Percentiles rank a stretch among this genome's conserved stretches.
phyloP scores from a whole-genome alignment of 768 basidiomycete genomes.

The Daedaleopsis nitida region DNA sequence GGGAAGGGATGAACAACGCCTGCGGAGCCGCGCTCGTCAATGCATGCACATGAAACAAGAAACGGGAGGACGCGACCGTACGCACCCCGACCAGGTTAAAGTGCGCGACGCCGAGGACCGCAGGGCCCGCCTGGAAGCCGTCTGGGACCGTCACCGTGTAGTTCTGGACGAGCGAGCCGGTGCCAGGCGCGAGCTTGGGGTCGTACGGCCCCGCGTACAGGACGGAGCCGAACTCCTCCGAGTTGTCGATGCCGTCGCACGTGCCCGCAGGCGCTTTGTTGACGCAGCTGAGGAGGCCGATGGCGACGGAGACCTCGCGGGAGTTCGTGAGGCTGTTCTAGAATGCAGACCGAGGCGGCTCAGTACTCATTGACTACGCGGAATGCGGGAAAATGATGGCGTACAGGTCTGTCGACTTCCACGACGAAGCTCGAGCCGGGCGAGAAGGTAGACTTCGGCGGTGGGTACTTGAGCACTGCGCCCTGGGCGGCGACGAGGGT shows the following conservation, averaged over 20 bases:
- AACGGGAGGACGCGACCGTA: background rate
- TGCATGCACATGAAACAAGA: background rate
- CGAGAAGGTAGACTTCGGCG: background rate
- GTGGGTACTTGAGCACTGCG: constrained; percentile 34
- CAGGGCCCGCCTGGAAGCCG: constrained; percentile 16
- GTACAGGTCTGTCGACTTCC: constrained; percentile 28
- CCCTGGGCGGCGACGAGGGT: constrained; percentile 31
- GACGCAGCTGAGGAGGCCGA: constrained; percentile 30
- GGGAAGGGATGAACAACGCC: constrained; percentile 4
- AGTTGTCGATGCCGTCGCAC: constrained; percentile 21
- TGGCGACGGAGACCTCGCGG: constrained; percentile 36
- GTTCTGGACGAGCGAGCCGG: constrained; percentile 26
- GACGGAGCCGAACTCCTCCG: constrained; percentile 27
- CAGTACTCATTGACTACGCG: background rate
- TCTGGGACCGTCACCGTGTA: constrained; percentile 29
- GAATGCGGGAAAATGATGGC: background rate
- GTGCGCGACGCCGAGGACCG: constrained; percentile 22
- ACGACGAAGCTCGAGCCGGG: constrained; percentile 23
- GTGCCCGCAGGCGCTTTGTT: background rate
- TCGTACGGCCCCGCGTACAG: constrained; percentile 32
- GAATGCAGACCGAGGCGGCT: background rate
- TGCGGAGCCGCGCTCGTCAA: background rate
- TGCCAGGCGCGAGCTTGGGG: constrained; percentile 20
- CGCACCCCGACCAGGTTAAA: constrained; percentile 25
- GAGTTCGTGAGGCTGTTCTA: constrained; percentile 32